phyloP scores from a whole-genome alignment of 306 rosid species.

The Inga oerstediana region DNA sequence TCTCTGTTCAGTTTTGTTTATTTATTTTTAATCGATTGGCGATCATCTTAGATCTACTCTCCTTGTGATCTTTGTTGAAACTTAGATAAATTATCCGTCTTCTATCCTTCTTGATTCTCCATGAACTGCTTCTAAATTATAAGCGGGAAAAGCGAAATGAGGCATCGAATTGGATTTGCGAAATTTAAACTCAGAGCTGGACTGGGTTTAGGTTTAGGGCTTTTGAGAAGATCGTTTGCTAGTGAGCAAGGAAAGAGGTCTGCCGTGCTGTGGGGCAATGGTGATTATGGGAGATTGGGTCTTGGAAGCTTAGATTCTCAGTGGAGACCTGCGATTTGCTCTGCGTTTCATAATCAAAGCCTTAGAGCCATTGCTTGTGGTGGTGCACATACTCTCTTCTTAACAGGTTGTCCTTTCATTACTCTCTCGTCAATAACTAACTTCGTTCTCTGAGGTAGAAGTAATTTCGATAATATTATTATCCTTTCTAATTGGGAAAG shows the following conservation, averaged over 20 bases:
- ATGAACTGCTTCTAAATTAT: slow-evolving; percentile 12
- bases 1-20: background rate
- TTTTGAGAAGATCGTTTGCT: slow-evolving; percentile 45
- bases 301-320: slow-evolving; percentile 75
- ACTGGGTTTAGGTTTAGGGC: slow-evolving; percentile 21
- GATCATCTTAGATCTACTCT: background rate
- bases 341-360: slow-evolving; percentile 50
- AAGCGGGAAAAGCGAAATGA: slow-evolving; percentile 29
- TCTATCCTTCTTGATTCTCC: slow-evolving; percentile 3
- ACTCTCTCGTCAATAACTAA: background rate
- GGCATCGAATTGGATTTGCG: slow-evolving; percentile 36
- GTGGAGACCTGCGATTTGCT: slow-evolving; percentile 69
- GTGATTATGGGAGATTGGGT: slow-evolving; percentile 87
- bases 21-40: background rate
- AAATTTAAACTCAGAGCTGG: slow-evolving; percentile 19
- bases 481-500: background rate
- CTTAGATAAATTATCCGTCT: background rate
- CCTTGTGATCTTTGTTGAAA: slow-evolving; percentile 17
- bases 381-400: slow-evolving; percentile 95
- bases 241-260: slow-evolving; percentile 49
- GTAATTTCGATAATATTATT: background rate
- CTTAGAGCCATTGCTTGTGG: slow-evolving; percentile 80
- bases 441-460: background rate
- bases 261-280: slow-evolving; percentile 91
- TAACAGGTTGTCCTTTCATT: slow-evolving; percentile 57